Evolutionary conservation across 441 rosid genomes (phyloP).

Genomic region (Flueggea neowawraea): DNA sequence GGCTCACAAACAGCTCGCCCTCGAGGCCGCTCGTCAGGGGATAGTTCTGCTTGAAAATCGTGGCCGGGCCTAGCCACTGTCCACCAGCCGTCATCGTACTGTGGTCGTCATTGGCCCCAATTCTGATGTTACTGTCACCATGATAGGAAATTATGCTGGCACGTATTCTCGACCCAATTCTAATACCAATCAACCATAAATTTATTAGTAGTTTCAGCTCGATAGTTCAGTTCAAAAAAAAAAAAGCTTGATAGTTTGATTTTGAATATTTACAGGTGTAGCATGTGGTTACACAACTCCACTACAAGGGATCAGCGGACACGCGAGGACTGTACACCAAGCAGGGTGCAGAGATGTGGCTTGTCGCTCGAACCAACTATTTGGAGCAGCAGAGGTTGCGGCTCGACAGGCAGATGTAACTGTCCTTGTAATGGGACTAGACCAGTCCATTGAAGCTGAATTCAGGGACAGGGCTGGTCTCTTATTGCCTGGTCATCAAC

Average conservation of each 20-base stretch:
- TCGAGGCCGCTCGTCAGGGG: slow-evolving; percentile 91
- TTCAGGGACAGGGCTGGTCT: slow-evolving; percentile 62
- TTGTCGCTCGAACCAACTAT: slow-evolving; percentile 47
- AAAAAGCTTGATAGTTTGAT: no score
- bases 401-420: slow-evolving; percentile 83
- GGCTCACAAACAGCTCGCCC: slow-evolving; percentile 73
- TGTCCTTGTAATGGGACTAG: slow-evolving; percentile 82
- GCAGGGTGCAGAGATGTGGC: slow-evolving; percentile 60
- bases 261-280: slow-evolving; percentile 32
- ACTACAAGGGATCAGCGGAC: slow-evolving; percentile 61
- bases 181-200: neutral
- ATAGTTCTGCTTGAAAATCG: slow-evolving; percentile 76
- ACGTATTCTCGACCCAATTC: neutral
- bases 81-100: slow-evolving; percentile 41
- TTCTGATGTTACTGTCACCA: slow-evolving; percentile 64
- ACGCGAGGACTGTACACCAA: slow-evolving; percentile 55
- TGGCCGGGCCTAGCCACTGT: slow-evolving; percentile 57
- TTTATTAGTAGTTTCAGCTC: neutral
- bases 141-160: slow-evolving; percentile 92
- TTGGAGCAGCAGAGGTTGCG: slow-evolving; percentile 38
- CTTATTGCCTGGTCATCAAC: slow-evolving; percentile 82
- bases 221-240: no score
- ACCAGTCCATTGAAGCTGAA: slow-evolving; percentile 88
- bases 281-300: slow-evolving; percentile 89
- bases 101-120: slow-evolving; percentile 88